Evolutionary conservation across 2,329 filamentous ascomycete species (phyloP).

Genomic region (Daldinia sp.): DNA sequence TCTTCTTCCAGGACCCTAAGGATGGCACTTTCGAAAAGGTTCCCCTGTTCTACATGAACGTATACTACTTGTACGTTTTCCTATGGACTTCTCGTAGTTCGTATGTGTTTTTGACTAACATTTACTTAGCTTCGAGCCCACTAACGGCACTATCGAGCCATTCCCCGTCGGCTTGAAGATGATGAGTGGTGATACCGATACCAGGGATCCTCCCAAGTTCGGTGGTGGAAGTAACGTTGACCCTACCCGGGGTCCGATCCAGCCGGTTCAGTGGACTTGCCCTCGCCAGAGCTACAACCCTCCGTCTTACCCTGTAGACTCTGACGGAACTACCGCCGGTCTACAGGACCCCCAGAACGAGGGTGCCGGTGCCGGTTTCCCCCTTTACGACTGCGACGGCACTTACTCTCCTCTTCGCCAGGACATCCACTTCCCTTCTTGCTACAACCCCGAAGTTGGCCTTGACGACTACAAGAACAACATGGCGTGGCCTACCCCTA

Average conservation of each 20-base stretch:
- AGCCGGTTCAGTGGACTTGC: constrained; percentile 71
- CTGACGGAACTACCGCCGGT: constrained; percentile 67
- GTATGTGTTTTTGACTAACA: background rate
- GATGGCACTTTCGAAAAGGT: constrained; percentile 74
- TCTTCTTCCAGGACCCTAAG: constrained; percentile 75
- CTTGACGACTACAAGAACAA: constrained; percentile 72
- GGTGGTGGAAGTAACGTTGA: constrained; percentile 65
- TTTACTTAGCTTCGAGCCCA: constrained; percentile 66
- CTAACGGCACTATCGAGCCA: constrained; percentile 73
- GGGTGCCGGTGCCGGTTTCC: constrained; percentile 74
- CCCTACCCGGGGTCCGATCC: constrained; percentile 63
- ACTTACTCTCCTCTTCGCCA: constrained; percentile 71
- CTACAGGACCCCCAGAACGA: constrained; percentile 66
- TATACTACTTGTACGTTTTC: constrained; percentile 73
- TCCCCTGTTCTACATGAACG: constrained; percentile 77
- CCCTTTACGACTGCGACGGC: constrained; percentile 75
- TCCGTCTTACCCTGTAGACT: constrained; percentile 66
- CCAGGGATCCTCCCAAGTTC: constrained; percentile 67
- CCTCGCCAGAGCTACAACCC: constrained; percentile 63
- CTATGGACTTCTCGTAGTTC: constrained; percentile 53
- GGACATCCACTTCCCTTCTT: constrained; percentile 79
- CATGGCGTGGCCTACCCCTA: constrained; percentile 71
- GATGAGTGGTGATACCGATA: constrained; percentile 72
- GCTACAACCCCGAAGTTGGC: constrained; percentile 75
- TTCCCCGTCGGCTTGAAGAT: constrained; percentile 81